These are phyloP conservation scores for Fusarium haematococcum DNA, from an alignment of 2,329 filamentous ascomycete species.

Conservation along the genomic window DNA sequence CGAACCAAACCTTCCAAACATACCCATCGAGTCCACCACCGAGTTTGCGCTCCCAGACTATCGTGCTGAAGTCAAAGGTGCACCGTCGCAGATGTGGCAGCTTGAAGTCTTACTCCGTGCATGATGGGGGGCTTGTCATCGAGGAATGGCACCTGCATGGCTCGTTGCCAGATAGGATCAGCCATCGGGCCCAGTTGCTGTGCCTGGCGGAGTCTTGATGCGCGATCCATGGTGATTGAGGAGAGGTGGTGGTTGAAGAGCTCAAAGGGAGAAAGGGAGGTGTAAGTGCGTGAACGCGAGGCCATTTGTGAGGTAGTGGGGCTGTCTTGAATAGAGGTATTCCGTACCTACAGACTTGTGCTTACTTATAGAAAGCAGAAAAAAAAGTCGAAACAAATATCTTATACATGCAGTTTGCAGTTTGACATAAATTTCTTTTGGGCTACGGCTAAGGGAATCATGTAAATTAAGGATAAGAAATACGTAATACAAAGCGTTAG, in stretches of 20 bases:
- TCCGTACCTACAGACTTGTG: too few relatives aligned
- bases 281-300: neutral
- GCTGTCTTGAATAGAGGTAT: too few relatives aligned
- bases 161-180: neutral
- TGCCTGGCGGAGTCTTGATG: neutral
- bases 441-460: too few relatives aligned
- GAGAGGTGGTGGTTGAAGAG: neutral
- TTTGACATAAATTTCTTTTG: too few relatives aligned
- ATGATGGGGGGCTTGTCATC: neutral
- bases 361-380: too few relatives aligned
- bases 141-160: constrained; percentile 2
- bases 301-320: too few relatives aligned
- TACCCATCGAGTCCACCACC: neutral
- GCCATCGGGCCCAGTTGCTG: too few relatives aligned
- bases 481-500: too few relatives aligned
- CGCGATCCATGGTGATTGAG: neutral
- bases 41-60: neutral
- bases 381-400: too few relatives aligned
- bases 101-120: neutral
- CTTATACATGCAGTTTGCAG: too few relatives aligned
- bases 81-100: neutral
- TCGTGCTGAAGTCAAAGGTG: neutral
- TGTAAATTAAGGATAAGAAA: too few relatives aligned
- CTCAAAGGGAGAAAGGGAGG: too few relatives aligned
- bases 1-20: constrained; percentile 7